Conservation (phyloP, 2,329 filamentous ascomycete species). For the Penicillium sp. region DNA sequence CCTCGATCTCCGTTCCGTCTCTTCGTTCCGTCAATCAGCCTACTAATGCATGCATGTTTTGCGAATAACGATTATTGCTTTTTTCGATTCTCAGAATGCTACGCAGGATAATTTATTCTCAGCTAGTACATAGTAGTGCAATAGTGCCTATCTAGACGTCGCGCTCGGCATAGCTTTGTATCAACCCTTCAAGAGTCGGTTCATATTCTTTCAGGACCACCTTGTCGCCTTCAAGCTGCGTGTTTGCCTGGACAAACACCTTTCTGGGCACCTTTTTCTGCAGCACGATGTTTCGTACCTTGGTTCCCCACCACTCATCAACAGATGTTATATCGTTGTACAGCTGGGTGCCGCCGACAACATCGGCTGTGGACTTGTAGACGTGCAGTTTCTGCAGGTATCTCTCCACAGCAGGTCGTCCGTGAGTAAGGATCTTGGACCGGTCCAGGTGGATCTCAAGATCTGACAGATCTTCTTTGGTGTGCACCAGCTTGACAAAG, state of each 20-base stretch:
- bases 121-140: not conserved
- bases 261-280: conserved; percentile 58
- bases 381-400: conserved; percentile 90
- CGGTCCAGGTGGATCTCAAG: conserved; percentile 79
- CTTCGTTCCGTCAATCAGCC: not conserved
- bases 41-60: not conserved
- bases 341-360: conserved; percentile 70
- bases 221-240: conserved; percentile 64
- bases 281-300: conserved; percentile 65
- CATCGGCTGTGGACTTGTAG: conserved; percentile 86
- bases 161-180: conserved; percentile 72
- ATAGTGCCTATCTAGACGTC: conserved; percentile 29
- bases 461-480: conserved; percentile 71
- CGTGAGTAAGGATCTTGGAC: conserved; percentile 77
- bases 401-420: conserved; percentile 75
- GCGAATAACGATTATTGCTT: not conserved
- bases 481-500: conserved; percentile 78
- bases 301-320: conserved; percentile 77
- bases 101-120: not conserved
- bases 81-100: not conserved
- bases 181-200: conserved; percentile 72
- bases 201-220: conserved; percentile 84
- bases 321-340: conserved; percentile 83
- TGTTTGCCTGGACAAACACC: conserved; percentile 92
- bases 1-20: not conserved